phyloP scores from a whole-genome alignment of 2,329 filamentous ascomycete species.

The Apiospora aurea region DNA sequence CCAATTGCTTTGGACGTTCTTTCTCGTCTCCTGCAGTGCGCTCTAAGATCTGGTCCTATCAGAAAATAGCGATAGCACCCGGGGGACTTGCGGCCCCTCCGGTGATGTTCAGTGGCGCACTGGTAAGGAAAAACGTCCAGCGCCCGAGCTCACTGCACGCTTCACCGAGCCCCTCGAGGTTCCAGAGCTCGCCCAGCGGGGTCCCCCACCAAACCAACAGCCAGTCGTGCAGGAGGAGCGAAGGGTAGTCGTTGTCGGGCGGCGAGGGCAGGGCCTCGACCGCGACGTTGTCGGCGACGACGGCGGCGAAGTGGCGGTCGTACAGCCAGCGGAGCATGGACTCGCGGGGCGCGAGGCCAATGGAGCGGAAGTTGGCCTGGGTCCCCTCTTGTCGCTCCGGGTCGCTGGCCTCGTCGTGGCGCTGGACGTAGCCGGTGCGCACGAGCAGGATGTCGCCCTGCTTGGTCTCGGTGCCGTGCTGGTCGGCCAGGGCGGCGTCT shows the following conservation, averaged over 20 bases:
- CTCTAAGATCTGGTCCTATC: not conserved
- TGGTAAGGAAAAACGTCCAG: constrained; percentile 35
- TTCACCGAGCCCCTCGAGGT: constrained; percentile 30
- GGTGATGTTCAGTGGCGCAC: constrained; percentile 31
- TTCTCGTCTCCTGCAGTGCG: not conserved
- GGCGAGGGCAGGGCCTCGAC: constrained; percentile 44
- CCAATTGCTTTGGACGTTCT: not conserved
- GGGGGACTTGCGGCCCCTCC: constrained; percentile 33
- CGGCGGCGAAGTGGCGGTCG: constrained; percentile 49
- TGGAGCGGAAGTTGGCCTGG: constrained; percentile 30
- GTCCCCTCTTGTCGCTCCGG: constrained; percentile 27
- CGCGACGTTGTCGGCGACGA: constrained; percentile 48
- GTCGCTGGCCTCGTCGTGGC: constrained; percentile 32
- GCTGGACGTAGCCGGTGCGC: constrained; percentile 32
- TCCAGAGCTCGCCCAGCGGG: constrained; percentile 34
- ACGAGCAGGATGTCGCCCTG: constrained; percentile 20
- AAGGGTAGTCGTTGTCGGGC: constrained; percentile 25
- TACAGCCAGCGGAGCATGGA: constrained; percentile 50
- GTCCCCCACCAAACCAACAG: constrained; percentile 33
- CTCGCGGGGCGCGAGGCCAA: constrained; percentile 44
- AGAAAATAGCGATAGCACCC: constrained; percentile 33
- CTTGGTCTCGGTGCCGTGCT: not conserved
- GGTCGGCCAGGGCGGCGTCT: not conserved
- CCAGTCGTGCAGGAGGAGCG: constrained; percentile 35
- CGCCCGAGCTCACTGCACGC: constrained; percentile 19